phyloP scores from a whole-genome alignment of 2,329 filamentous ascomycete species.

The Penicillium freii region DNA sequence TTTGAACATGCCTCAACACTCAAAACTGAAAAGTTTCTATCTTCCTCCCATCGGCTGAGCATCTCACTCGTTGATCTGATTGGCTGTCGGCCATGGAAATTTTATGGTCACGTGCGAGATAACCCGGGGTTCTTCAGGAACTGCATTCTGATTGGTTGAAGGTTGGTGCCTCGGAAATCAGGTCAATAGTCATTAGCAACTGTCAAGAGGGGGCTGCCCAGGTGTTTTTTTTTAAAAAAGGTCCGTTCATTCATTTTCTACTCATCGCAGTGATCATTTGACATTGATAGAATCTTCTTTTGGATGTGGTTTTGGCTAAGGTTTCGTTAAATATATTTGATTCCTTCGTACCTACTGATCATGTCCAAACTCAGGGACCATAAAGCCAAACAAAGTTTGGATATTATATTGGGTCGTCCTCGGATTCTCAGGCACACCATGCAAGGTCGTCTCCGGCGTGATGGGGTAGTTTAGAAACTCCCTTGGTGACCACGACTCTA shows the following conservation, averaged over 20 bases:
- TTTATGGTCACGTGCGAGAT: neutral
- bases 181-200: neutral
- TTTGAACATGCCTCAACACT: neutral
- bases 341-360: neutral
- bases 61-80: neutral
- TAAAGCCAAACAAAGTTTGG: neutral
- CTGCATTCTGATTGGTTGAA: conserved; percentile 2
- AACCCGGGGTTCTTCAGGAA: neutral
- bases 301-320: too few relatives aligned
- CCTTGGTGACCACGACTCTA: neutral
- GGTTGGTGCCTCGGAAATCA: neutral
- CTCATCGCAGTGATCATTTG: too few relatives aligned
- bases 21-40: neutral
- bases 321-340: too few relatives aligned
- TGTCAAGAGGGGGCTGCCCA: too few relatives aligned
- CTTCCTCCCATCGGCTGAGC: neutral
- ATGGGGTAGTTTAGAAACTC: neutral
- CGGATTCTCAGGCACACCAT: neutral
- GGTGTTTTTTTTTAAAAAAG: too few relatives aligned
- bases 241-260: too few relatives aligned
- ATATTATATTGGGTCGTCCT: neutral
- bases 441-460: neutral
- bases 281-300: too few relatives aligned
- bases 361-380: neutral
- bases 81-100: neutral